phyloP scores from a whole-genome alignment of 306 rosid species.

The Inga laurina region DNA sequence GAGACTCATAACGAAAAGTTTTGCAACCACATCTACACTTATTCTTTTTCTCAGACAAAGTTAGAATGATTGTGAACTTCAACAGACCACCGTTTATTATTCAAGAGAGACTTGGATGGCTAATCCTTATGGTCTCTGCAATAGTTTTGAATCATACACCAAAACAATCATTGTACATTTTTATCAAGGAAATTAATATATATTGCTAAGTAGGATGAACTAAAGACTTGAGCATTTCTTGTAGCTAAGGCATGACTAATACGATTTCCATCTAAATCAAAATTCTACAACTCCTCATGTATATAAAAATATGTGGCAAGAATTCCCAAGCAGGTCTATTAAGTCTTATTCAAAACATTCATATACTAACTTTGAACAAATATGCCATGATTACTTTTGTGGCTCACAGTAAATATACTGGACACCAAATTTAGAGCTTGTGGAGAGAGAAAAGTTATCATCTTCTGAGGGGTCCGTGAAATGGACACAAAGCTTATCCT shows the following conservation, averaged over 20 bases:
- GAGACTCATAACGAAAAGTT: too few species aligned
- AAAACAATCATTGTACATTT: not conserved
- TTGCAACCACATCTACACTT: not conserved
- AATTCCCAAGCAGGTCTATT: conserved; percentile 4
- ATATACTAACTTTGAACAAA: conserved; percentile 19
- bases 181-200: not conserved
- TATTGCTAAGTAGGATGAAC: not conserved
- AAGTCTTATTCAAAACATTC: conserved; percentile 28
- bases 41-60: too few species aligned
- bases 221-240: not conserved
- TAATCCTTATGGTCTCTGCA: not conserved
- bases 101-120: too few species aligned
- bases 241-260: not conserved
- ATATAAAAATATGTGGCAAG: conserved; percentile 21
- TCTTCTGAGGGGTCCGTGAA: conserved; percentile 10
- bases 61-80: too few species aligned
- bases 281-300: not conserved
- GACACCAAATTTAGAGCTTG: conserved; percentile 18
- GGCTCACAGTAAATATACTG: conserved; percentile 29
- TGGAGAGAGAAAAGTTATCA: not conserved
- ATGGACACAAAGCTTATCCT: conserved; percentile 17
- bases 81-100: not conserved
- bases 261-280: conserved; percentile 7
- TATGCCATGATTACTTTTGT: conserved; percentile 23
- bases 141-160: not conserved